Percentiles rank a stretch among this genome's conserved stretches.
Evolutionary conservation across 129 eudicot species (phyloP).

Genomic region (Ambrosia trifida): DNA sequence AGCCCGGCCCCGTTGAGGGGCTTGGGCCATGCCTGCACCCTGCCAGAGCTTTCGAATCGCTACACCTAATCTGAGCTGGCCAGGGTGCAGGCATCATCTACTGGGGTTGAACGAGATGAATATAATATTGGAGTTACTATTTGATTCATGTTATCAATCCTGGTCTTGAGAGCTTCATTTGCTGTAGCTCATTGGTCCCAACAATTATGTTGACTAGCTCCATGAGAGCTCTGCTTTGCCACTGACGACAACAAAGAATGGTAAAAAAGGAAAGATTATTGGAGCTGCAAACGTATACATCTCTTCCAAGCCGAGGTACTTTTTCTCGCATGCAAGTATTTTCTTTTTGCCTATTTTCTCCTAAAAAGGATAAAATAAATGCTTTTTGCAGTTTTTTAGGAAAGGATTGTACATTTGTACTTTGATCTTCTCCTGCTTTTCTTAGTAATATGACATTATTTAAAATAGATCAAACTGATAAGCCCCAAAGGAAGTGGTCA

Average conservation of each 20-base stretch:
- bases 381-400: not conserved
- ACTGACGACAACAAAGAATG: constrained; percentile 53
- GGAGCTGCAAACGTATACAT: constrained; percentile 42
- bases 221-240: constrained; percentile 35
- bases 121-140: not conserved
- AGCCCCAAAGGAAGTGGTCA: not conserved
- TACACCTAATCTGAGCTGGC: constrained; percentile 36
- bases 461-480: not conserved
- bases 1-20: constrained; percentile 99
- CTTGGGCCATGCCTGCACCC: constrained; percentile 95
- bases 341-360: not conserved
- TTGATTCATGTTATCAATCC: constrained; percentile 41
- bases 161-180: constrained; percentile 53
- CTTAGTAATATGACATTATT: not conserved
- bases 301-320: constrained; percentile 44
- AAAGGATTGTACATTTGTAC: not conserved
- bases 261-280: constrained; percentile 24
- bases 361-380: not conserved
- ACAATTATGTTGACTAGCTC: constrained; percentile 35
- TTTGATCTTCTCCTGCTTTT: not conserved
- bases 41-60: constrained; percentile 37
- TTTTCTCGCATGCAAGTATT: not conserved
- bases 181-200: constrained; percentile 43
- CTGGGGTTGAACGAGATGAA: constrained; percentile 51
- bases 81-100: constrained; percentile 77